These are phyloP conservation scores for Clavaria fumosa DNA, from an alignment of 768 basidiomycete genomes.

Conservation along the genomic window DNA sequence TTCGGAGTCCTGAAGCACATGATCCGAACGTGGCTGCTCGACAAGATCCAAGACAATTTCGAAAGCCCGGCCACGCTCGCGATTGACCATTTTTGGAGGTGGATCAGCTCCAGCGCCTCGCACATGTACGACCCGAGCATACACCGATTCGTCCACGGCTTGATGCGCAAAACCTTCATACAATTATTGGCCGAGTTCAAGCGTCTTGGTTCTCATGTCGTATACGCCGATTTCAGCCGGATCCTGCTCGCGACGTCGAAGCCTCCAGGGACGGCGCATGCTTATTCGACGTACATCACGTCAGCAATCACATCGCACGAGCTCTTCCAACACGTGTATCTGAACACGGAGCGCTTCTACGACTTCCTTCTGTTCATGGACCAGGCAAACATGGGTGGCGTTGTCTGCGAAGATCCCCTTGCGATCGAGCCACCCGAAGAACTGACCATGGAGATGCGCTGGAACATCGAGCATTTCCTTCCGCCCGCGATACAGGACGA, in stretches of 20 bases:
- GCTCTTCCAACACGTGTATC: constrained; percentile 83
- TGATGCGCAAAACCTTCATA: constrained; percentile 97
- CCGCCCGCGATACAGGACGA: constrained; percentile 68
- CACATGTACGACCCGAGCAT: constrained; percentile 86
- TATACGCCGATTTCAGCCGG: constrained; percentile 86
- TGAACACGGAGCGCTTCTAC: constrained; percentile 79
- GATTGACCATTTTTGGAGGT: constrained; percentile 94
- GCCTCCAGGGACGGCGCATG: constrained; percentile 87
- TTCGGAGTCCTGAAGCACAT: constrained; percentile 76
- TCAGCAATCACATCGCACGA: constrained; percentile 90
- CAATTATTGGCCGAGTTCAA: constrained; percentile 95
- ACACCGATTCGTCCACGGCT: constrained; percentile 82
- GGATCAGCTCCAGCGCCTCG: constrained; percentile 78
- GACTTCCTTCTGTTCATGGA: constrained; percentile 96
- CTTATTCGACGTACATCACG: constrained; percentile 90
- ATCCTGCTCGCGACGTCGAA: constrained; percentile 89
- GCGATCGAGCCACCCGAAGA: constrained; percentile 55
- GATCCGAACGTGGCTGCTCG: constrained; percentile 83
- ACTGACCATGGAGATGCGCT: constrained; percentile 65
- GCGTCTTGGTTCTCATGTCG: constrained; percentile 80
- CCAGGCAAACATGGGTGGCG: constrained; percentile 76
- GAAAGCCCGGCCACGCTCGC: constrained; percentile 52
- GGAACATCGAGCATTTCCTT: constrained; percentile 87
- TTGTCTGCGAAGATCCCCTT: constrained; percentile 70
- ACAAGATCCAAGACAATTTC: constrained; percentile 58